A percentile compares a stretch with the other conserved stretches of the same genome.
phyloP scores from a whole-genome alignment of 352 stramenopile genomes.

The Pythium chondricola region DNA sequence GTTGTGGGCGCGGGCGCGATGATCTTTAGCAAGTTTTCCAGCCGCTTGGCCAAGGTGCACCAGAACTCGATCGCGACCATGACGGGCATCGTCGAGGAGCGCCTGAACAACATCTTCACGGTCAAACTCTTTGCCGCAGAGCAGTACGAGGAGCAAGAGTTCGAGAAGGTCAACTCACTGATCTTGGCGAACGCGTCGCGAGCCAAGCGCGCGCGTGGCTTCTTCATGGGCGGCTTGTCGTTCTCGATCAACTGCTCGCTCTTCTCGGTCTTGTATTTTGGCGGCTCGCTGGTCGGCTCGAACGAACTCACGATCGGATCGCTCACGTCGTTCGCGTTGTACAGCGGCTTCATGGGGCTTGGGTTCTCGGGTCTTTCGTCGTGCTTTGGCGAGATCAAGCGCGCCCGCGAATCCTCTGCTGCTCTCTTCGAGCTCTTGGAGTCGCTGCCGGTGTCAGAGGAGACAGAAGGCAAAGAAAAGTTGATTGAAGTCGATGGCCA shows the following conservation, averaged over 20 bases:
- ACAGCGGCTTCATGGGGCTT: conserved; percentile 88
- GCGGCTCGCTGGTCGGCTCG: conserved; percentile 75
- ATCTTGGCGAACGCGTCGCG: conserved; percentile 65
- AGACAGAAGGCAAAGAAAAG: conserved; percentile 32
- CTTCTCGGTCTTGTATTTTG: conserved; percentile 88
- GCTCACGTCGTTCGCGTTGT: conserved; percentile 88
- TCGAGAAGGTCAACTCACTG: conserved; percentile 56
- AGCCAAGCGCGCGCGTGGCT: conserved; percentile 71
- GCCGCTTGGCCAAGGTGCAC: conserved; percentile 63
- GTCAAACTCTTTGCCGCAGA: conserved; percentile 87
- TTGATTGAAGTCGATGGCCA: conserved; percentile 46
- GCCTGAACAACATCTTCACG: conserved; percentile 85
- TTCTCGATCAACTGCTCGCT: conserved; percentile 87
- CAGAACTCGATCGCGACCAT: conserved; percentile 73
- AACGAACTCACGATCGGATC: conserved; percentile 87
- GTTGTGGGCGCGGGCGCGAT: conserved; percentile 72
- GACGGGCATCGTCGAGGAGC: conserved; percentile 80
- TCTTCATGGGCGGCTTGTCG: conserved; percentile 89
- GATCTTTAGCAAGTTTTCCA: conserved; percentile 83
- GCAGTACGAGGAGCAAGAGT: conserved; percentile 52
- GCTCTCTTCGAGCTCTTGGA: conserved; percentile 66
- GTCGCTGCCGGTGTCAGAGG: conserved; percentile 24
- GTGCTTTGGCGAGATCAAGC: conserved; percentile 73
- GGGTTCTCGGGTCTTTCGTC: conserved; percentile 86
- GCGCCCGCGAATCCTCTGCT: conserved; percentile 63